Base-by-base conservation (phyloP, 805 yeast genomes). In the Suhomyces kilbournensis region DNA sequence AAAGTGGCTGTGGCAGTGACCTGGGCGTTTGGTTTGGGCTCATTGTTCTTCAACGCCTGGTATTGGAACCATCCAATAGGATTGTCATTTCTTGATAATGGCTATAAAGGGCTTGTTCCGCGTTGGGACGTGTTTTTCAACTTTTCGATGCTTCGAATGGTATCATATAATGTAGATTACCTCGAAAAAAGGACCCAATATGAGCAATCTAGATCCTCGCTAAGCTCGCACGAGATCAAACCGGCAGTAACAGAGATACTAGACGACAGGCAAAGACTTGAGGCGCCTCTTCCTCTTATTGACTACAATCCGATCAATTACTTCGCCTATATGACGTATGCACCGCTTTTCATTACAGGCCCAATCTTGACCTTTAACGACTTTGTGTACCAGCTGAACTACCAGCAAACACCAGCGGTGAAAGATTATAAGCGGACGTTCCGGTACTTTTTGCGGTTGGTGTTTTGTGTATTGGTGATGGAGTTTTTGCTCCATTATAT, bases 111-210 rank as follows among this genome's bases (percentile, higher is more conserved):
- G 0, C 78, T 92, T 12, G 85, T 94, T 55, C 77, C 83, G 15
- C 79, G 98, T 60, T 94, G 99, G 99, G 97, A 94, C 65, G 97
- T 94, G 3, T 90, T 88, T 60, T 94, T 84, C 77, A 94, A 94
- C 70, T 91, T 96, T 69, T 86, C 96, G 1, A 72, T 93, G 54
- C 76, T 94, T 50, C 79, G 97, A 62, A 82, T 91, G 79, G 71
- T 94, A 45, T 89, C 97, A 53, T 94, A 79, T 68, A 88, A 89
- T 57, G 65, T 89, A 56, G 99, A 94, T 69, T 90, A 80, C 61
- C 60, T 85, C 28, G 81, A 79, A 59, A 74, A 74, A 47, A 56
- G 60, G 34, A 39, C 53, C 52, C 43, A 47, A 15, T 19, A 12
- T 9, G 48, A 43, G 6, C 19, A 8, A 23, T 15, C 42, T 1